These are phyloP conservation scores for Amaranthus hypochondriacus DNA, from an alignment of 148 eudicot species.

Conservation along the genomic window DNA sequence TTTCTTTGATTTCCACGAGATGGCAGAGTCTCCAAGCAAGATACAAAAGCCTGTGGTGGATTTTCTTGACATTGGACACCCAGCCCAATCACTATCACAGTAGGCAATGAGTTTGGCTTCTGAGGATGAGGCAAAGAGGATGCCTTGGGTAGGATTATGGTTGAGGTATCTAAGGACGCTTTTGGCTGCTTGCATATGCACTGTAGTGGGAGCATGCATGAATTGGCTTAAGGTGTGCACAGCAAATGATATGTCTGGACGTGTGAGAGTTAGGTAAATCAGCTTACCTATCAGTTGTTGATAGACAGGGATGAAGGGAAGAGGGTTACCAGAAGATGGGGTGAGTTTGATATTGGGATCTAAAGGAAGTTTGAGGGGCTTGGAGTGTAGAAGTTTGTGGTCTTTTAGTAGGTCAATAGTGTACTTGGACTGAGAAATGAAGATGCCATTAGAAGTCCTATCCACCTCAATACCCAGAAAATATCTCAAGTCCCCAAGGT, in stretches of 20 bases:
- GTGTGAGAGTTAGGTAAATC: neutral
- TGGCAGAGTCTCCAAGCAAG: neutral
- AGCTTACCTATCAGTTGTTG: neutral
- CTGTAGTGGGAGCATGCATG: neutral
- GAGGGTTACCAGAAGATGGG: neutral
- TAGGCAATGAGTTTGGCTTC: neutral
- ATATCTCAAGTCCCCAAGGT: neutral
- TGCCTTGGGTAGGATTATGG: neutral
- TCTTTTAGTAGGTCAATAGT: neutral
- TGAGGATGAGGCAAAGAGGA: neutral
- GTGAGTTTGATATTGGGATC: neutral
- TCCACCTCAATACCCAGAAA: neutral
- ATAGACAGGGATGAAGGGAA: neutral
- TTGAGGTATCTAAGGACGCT: conserved; percentile 6
- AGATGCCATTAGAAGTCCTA: neutral
- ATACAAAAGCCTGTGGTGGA: neutral
- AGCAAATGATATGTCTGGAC: neutral
- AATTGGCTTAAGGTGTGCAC: no score
- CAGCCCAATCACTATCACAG: conserved; percentile 5
- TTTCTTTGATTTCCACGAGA: conserved; percentile 5
- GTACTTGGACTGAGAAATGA: conserved; percentile 9
- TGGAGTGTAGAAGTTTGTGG: neutral
- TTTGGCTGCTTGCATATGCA: neutral
- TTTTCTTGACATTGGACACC: neutral
- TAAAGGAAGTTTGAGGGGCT: neutral